Conservation (phyloP, 306 rosid genomes). For the Cucurbita argyrosperma region DNA sequence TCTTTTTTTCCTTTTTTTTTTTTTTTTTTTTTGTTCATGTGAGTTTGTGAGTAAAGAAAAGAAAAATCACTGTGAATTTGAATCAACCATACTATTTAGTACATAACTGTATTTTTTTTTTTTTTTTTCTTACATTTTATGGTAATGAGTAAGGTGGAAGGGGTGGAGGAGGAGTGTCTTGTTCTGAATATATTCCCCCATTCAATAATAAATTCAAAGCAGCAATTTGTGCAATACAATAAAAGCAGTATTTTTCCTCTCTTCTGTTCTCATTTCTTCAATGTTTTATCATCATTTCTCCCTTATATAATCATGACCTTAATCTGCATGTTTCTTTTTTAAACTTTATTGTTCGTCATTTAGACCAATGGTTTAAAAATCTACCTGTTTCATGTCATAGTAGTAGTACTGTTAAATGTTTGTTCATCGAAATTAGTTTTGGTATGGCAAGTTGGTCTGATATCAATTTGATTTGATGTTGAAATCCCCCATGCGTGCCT, state of each 20-base stretch:
- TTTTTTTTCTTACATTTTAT: neutral
- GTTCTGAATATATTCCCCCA: neutral
- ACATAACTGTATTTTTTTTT: neutral
- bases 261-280: neutral
- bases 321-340: neutral
- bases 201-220: neutral
- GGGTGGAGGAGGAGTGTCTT: neutral
- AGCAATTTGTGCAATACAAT: neutral
- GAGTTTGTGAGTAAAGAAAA: constrained; percentile 5
- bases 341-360: neutral
- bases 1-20: neutral
- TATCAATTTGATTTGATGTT: too few species aligned
- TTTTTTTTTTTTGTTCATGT: neutral
- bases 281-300: neutral
- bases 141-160: neutral
- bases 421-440: too few species aligned
- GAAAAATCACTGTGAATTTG: constrained; percentile 3
- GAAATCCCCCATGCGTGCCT: too few species aligned
- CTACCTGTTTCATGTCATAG: too few species aligned
- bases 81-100: neutral
- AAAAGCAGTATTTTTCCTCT: neutral
- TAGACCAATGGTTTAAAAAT: neutral
- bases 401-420: too few species aligned
- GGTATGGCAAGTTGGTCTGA: too few species aligned
- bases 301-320: neutral